phyloP scores from a whole-genome alignment of 2,329 filamentous ascomycete species.

The Trichoderma citrinoviride region DNA sequence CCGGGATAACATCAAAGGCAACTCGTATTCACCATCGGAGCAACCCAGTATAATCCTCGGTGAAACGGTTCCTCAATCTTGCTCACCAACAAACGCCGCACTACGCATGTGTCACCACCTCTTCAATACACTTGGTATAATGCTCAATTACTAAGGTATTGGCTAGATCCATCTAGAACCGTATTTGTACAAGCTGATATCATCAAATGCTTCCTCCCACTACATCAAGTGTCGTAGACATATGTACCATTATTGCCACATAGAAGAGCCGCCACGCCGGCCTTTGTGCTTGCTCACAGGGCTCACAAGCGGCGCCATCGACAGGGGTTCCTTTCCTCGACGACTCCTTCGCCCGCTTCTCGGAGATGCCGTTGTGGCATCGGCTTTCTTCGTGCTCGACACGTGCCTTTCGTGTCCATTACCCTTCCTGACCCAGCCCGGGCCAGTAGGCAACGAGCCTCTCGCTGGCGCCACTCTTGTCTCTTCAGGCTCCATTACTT shows the following conservation, averaged over 20 bases:
- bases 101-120: background rate
- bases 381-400: background rate
- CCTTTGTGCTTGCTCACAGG: constrained; percentile 3
- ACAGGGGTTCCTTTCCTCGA: background rate
- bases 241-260: background rate
- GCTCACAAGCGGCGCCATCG: constrained; percentile 6
- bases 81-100: no score
- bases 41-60: no score
- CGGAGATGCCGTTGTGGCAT: background rate
- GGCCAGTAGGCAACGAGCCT: constrained; percentile 25
- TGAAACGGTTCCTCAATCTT: no score
- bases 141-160: background rate
- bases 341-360: background rate
- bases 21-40: no score
- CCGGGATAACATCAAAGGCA: no score
- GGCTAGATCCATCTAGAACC: background rate
- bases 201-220: background rate
- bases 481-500: constrained; percentile 25
- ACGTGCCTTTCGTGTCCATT: background rate
- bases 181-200: background rate
- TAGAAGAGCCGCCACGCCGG: background rate
- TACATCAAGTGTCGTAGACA: background rate
- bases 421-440: constrained; percentile 28
- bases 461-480: constrained; percentile 24
- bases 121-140: no score